Evolutionary conservation across 305 asterid genomes (phyloP), one percentile per base, ranked within the genome.

Genomic region (Fraxinus baroniana): DNA sequence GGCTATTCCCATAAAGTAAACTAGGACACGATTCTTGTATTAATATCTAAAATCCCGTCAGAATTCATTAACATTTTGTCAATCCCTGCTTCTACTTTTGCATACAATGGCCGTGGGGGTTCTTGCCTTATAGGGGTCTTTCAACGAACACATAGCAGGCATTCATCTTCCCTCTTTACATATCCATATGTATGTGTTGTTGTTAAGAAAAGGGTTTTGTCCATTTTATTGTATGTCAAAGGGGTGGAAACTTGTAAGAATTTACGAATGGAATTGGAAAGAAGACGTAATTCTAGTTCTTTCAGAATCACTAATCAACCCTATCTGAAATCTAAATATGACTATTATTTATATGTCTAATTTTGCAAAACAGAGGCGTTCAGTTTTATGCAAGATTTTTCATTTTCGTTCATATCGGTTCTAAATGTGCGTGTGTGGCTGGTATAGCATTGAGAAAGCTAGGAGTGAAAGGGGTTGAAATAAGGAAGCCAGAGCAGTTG

Each of bases 81-180:
- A 5, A 44, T 70, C 18, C 30, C 77, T 28, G 66, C 24, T 36
- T 37, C 32, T 17, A 26, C 36, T 2, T 4, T 64, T 4, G 28
- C 71, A 57, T 18, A 81, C 73, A 79, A 95, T 95, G 99, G 93
- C 89, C 9, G 94, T 94, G 3, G 99, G 98, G 44, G 97, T 95
- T 78, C 95, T 95, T n/a, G 98, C 98, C 80, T 83, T 95, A 32
- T 98, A 95, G 91, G 99, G 99, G 2, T 95, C 99, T 88, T 95
- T 91, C 88, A 95, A 95, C 88, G 98, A 95, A 88, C 99, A 95
- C 87, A 90, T 95, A 18, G 91, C 98, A 37, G 98, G 99, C 91
- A 85, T 52, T 46, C 79, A 18, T 57, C 71, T 55, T 55, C 75
- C 46, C 4, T 66, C 1, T 28, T 17, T 66, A 66, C n/a, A 12